A percentile compares a stretch with the other conserved stretches of the same genome.
phyloP scores from a whole-genome alignment of 1,139 yeast species.

The Yamadazyma triangularis region DNA sequence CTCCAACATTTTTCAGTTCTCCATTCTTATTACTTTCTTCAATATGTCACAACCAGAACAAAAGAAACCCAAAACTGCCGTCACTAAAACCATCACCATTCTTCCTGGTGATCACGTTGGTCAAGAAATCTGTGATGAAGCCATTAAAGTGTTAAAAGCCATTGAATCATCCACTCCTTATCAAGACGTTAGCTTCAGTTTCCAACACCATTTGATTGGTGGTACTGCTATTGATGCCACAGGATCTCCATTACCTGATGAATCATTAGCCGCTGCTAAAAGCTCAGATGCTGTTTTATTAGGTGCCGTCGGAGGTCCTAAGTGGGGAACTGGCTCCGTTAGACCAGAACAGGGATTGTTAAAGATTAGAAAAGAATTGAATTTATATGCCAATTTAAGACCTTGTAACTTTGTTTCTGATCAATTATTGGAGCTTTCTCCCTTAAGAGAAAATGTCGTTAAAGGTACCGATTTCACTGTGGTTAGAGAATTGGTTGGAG shows the following conservation, averaged over 20 bases:
- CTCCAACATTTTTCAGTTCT: background rate
- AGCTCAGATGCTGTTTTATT: slow-evolving; percentile 86
- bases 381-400: slow-evolving; percentile 90
- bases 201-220: slow-evolving; percentile 83
- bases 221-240: slow-evolving; percentile 99
- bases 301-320: slow-evolving; percentile 99
- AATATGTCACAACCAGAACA: slow-evolving; percentile 12
- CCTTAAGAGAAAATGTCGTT: slow-evolving; percentile 78
- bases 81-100: slow-evolving; percentile 68
- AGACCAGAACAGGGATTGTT: slow-evolving; percentile 97
- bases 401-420: slow-evolving; percentile 96
- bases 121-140: slow-evolving; percentile 82
- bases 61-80: slow-evolving; percentile 8
- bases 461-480: slow-evolving; percentile 88
- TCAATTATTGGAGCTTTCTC: slow-evolving; percentile 76
- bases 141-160: slow-evolving; percentile 83
- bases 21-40: background rate
- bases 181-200: slow-evolving; percentile 58
- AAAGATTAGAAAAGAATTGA: slow-evolving; percentile 89
- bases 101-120: slow-evolving; percentile 98
- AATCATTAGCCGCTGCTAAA: slow-evolving; percentile 79
- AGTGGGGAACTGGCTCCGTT: slow-evolving; percentile 93
- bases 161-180: slow-evolving; percentile 60
- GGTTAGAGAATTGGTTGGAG: slow-evolving; percentile 96
- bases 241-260: slow-evolving; percentile 90